Percentiles rank a stretch among this genome's conserved stretches.
phyloP scores from a whole-genome alignment of 371 early-diverging fungal genomes.

The Mucor irregularis region DNA sequence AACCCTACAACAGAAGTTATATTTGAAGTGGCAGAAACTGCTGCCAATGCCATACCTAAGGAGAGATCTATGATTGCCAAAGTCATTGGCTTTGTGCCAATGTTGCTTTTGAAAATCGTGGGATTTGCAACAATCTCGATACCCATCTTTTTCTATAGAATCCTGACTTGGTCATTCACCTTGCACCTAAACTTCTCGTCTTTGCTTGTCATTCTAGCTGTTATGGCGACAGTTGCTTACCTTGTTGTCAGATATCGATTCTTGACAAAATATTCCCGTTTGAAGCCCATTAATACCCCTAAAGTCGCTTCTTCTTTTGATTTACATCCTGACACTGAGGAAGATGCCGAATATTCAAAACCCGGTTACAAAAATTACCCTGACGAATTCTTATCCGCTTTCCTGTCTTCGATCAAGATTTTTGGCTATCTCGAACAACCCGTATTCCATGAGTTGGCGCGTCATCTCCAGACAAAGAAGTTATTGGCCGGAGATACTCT shows the following conservation, averaged over 20 bases:
- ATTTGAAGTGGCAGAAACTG: neutral
- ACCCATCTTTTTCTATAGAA: slow-evolving; percentile 56
- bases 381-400: slow-evolving; percentile 82
- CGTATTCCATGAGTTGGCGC: slow-evolving; percentile 93
- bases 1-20: slow-evolving; percentile 8
- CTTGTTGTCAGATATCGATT: slow-evolving; percentile 70
- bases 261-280: slow-evolving; percentile 79
- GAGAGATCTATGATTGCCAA: slow-evolving; percentile 35
- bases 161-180: slow-evolving; percentile 71
- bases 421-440: slow-evolving; percentile 96
- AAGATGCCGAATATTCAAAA: slow-evolving; percentile 53
- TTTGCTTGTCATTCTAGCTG: slow-evolving; percentile 47
- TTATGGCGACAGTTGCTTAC: slow-evolving; percentile 47
- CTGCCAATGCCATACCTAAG: neutral
- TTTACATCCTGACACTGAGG: slow-evolving; percentile 76
- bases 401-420: slow-evolving; percentile 90
- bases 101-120: slow-evolving; percentile 48
- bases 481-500: slow-evolving; percentile 86
- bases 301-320: slow-evolving; percentile 70
- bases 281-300: slow-evolving; percentile 56
- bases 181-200: slow-evolving; percentile 67
- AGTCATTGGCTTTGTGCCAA: slow-evolving; percentile 39
- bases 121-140: slow-evolving; percentile 60
- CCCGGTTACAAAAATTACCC: slow-evolving; percentile 62
- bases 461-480: slow-evolving; percentile 84